Percentiles rank a stretch among this genome's conserved stretches.
Evolutionary conservation across 2,329 filamentous ascomycete genomes (phyloP).

Genomic region (Arthrocladium fulminans): DNA sequence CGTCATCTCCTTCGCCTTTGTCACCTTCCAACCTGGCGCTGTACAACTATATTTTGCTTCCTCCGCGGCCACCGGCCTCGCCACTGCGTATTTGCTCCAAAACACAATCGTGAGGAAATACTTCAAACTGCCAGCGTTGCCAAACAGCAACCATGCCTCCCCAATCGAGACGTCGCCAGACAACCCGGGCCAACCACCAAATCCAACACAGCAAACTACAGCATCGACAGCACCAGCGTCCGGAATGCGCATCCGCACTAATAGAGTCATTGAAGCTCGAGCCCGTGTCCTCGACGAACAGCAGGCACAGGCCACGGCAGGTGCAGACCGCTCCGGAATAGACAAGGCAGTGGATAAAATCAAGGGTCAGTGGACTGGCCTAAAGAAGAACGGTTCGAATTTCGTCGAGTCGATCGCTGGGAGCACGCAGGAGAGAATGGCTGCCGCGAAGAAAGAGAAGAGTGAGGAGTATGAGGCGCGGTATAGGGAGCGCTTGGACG

Average conservation of each 20-base stretch:
- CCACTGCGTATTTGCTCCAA: constrained; percentile 1
- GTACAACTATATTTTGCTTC: constrained; percentile 56
- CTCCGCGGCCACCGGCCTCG: constrained; percentile 24
- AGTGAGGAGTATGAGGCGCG: constrained; percentile 15
- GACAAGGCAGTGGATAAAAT: constrained; percentile 30
- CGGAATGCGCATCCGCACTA: too few species aligned
- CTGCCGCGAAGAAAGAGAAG: constrained; percentile 26
- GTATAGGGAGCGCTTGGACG: background rate
- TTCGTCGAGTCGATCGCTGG: constrained; percentile 20
- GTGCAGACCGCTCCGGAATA: constrained; percentile 22
- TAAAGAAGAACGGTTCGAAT: constrained; percentile 18
- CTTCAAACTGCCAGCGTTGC: constrained; percentile 3
- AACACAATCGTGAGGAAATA: background rate
- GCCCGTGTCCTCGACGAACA: background rate
- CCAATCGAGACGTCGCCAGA: too few species aligned
- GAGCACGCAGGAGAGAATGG: constrained; percentile 26
- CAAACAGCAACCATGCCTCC: constrained; percentile 3
- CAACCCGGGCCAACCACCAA: too few species aligned
- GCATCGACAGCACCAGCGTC: too few species aligned
- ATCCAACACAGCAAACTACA: too few species aligned
- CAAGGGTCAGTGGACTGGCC: constrained; percentile 24
- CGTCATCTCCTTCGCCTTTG: constrained; percentile 44
- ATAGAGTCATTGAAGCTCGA: background rate
- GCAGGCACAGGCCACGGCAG: background rate
- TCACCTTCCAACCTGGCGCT: constrained; percentile 46